A percentile compares a stretch with the other conserved stretches of the same genome.
Evolutionary conservation across 2,329 filamentous ascomycete species (phyloP).

Genomic region (Claviceps spartinae): DNA sequence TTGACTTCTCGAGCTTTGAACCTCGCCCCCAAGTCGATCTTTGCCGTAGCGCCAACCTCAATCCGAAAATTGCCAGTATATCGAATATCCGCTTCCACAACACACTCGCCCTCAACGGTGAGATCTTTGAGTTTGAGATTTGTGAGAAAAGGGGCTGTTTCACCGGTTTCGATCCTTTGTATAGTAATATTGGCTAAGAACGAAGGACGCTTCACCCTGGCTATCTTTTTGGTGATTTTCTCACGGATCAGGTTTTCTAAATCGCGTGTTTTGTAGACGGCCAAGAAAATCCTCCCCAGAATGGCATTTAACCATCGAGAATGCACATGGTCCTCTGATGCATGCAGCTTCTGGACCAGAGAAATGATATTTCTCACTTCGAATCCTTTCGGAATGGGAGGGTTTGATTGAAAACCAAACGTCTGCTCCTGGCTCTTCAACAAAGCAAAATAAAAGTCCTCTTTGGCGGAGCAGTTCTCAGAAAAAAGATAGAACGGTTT

Average conservation of each 20-base stretch:
- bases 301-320: constrained; percentile 90
- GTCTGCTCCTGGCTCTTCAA: constrained; percentile 69
- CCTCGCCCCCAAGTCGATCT: constrained; percentile 75
- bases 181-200: constrained; percentile 81
- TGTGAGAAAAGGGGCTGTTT: constrained; percentile 75
- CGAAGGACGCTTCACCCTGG: constrained; percentile 78
- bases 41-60: constrained; percentile 83
- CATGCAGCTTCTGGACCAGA: constrained; percentile 80
- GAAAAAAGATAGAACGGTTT: constrained; percentile 92
- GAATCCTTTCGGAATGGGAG: constrained; percentile 61
- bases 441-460: constrained; percentile 94
- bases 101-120: constrained; percentile 81
- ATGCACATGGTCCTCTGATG: constrained; percentile 79
- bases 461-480: constrained; percentile 89
- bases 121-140: constrained; percentile 81
- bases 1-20: constrained; percentile 89
- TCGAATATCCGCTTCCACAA: constrained; percentile 72
- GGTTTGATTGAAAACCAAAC: constrained; percentile 35
- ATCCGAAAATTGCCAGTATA: constrained; percentile 84
- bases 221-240: constrained; percentile 93
- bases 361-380: constrained; percentile 78
- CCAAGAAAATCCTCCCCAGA: constrained; percentile 76
- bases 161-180: constrained; percentile 71
- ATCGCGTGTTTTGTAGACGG: constrained; percentile 71
- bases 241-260: constrained; percentile 65